phyloP scores from a whole-genome alignment of 2,329 filamentous ascomycete genomes.

The Talaromyces sp. region DNA sequence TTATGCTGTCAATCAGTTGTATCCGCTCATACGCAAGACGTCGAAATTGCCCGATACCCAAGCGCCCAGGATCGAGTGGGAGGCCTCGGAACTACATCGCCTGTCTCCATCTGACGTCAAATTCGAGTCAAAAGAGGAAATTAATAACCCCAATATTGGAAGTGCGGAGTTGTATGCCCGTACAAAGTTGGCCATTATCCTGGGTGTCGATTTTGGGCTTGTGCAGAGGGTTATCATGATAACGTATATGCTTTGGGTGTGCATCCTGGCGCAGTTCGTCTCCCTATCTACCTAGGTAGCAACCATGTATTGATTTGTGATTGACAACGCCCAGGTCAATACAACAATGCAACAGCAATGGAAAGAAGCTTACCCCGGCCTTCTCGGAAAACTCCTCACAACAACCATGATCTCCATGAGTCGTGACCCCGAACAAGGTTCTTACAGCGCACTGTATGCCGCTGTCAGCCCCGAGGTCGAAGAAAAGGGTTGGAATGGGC shows the following conservation, averaged over 20 bases:
- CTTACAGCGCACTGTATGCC: conserved; percentile 45
- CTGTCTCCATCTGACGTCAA: conserved; percentile 35
- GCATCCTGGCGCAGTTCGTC: conserved; percentile 40
- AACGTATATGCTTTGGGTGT: conserved; percentile 42
- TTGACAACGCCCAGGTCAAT: conserved; percentile 35
- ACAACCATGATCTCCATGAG: conserved; percentile 35
- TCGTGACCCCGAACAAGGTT: conserved; percentile 41
- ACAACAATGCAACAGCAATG: conserved; percentile 47
- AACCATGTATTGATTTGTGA: background rate
- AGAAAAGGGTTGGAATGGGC: conserved; percentile 43
- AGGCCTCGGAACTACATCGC: conserved; percentile 43
- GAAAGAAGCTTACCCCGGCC: conserved; percentile 45
- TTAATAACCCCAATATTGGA: conserved; percentile 38
- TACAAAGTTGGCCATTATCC: conserved; percentile 44
- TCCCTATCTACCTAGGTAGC: too few species aligned
- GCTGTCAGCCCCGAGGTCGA: conserved; percentile 42
- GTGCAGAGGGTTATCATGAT: conserved; percentile 42
- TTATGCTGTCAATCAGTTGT: conserved; percentile 43
- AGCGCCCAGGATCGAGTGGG: conserved; percentile 41
- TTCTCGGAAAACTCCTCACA: conserved; percentile 39
- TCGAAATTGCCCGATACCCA: conserved; percentile 33
- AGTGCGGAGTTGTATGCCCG: conserved; percentile 40
- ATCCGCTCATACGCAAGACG: conserved; percentile 43
- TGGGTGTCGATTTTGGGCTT: conserved; percentile 44
- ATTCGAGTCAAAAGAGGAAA: conserved; percentile 42